These are phyloP conservation scores for Prunus fruticosa DNA, from an alignment of 306 rosid genomes.

Conservation along the genomic window DNA sequence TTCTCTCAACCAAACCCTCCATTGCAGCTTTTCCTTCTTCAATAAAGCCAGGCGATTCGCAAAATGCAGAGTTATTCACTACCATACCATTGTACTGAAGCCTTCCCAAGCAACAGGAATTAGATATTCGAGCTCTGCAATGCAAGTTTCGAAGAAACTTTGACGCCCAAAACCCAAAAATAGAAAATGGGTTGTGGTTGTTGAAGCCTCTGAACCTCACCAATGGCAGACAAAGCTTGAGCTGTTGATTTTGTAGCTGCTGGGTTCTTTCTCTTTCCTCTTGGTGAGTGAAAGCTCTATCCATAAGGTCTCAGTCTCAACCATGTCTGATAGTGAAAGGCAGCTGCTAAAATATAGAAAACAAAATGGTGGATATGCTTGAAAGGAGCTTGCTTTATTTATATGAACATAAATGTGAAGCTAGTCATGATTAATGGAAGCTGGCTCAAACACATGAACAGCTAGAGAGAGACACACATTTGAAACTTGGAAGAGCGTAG, in stretches of 20 bases:
- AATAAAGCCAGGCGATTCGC: slow-evolving; percentile 37
- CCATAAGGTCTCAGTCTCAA: slow-evolving; percentile 61
- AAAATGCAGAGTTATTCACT: slow-evolving; percentile 46
- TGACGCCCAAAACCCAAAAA: slow-evolving; percentile 52
- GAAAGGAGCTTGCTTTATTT: slow-evolving; percentile 21
- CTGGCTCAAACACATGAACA: slow-evolving; percentile 48
- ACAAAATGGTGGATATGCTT: slow-evolving; percentile 8
- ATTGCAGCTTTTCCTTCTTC: slow-evolving; percentile 37
- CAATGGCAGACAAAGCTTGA: slow-evolving; percentile 46
- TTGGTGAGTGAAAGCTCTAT: slow-evolving; percentile 48
- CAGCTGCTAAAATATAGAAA: background rate
- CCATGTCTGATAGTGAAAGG: slow-evolving; percentile 53
- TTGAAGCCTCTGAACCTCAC: slow-evolving; percentile 28
- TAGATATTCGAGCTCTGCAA: slow-evolving; percentile 41
- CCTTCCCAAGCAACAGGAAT: slow-evolving; percentile 50
- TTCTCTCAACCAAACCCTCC: slow-evolving; percentile 51
- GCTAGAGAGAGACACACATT: background rate
- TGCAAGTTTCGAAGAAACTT: slow-evolving; percentile 44
- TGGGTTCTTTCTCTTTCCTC: slow-evolving; percentile 37
- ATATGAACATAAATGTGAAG: slow-evolving; percentile 17
- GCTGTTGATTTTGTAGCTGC: slow-evolving; percentile 48
- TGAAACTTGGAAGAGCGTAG: slow-evolving; percentile 15
- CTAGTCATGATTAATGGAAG: slow-evolving; percentile 31
- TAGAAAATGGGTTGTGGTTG: slow-evolving; percentile 40
- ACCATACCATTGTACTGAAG: slow-evolving; percentile 50